Base-by-base conservation (phyloP, 441 rosid genomes). In the Melastoma candidum region DNA sequence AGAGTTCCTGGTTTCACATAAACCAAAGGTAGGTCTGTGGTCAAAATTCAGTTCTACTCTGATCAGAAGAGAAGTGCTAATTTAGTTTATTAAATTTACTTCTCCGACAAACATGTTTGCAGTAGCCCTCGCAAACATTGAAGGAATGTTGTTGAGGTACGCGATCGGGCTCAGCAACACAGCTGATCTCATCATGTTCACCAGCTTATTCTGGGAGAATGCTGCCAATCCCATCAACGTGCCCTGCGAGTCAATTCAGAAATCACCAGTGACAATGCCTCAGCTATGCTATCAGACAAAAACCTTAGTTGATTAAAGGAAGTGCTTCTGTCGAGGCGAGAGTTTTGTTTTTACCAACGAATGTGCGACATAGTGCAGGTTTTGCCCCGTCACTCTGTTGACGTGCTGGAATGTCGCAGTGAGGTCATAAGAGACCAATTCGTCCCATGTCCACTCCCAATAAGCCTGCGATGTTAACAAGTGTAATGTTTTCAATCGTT, bases 371-470 rank as follows among this genome's bases (percentile, higher is more conserved):
- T 69, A 75, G 65, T 75, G 80, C 61, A 69, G 50, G 11, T 58
- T 63, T 61, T 66, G 60, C 47, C 69, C 66, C 22, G 72, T 69
- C 26, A 55, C 48, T 12, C 57, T 47, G 47, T 59, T 63, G 58
- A 75, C 69, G 43, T 61, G 57, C 26, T 69, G 63, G 43, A 75
- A 53, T 0, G 59, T 49, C 11, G 74, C 71, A 10, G 80, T 39
- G 54, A 69, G 65, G 66, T 71, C 80, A 36, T 71, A 69, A 14
- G 60, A 48, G 7, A 44, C 62, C 49, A 71, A 46, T 53, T 75
- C 76, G 53, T 75, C 80, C 80, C 80, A 75, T 13, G 80, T 68
- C 77, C 80, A 75, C 44, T 75, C 76, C 80, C 80, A 75, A 12
- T 68, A 75, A 54, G 77, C 72, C 80, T 71, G 68, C 41, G 51